Evolutionary conservation across 306 rosid genomes (phyloP).

Genomic region (Cucurbita maxima): DNA sequence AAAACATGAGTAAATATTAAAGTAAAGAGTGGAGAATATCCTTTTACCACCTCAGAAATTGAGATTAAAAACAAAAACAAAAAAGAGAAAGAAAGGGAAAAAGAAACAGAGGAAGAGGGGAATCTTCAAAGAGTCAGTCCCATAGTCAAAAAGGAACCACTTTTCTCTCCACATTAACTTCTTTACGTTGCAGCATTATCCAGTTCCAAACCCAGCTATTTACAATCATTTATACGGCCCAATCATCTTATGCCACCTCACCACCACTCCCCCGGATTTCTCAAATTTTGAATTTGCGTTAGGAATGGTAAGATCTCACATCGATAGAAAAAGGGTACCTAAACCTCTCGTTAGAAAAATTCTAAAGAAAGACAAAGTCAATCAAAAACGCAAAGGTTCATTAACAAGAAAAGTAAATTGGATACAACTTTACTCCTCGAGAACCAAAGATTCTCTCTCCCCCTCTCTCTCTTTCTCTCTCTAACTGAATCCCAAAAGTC

Average conservation of each 20-base stretch:
- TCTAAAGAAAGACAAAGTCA: too few species aligned
- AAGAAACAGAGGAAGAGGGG: not conserved
- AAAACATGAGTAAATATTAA: not conserved
- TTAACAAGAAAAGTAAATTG: slow-evolving; percentile 14
- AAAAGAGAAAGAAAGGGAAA: not conserved
- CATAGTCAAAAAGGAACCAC: slow-evolving; percentile 1
- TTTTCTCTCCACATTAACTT: not conserved
- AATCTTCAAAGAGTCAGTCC: not conserved
- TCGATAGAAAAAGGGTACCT: too few species aligned
- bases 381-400: too few species aligned
- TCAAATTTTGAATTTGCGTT: too few species aligned
- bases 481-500: slow-evolving; percentile 7
- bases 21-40: not conserved
- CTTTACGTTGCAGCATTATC: slow-evolving; percentile 1
- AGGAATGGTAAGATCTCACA: too few species aligned
- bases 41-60: not conserved
- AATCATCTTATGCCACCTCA: slow-evolving; percentile 14
- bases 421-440: slow-evolving; percentile 43
- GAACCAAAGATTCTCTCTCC: slow-evolving; percentile 34
- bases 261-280: not conserved
- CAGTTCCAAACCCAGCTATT: not conserved
- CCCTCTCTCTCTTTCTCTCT: slow-evolving; percentile 1
- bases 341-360: too few species aligned
- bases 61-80: not conserved
- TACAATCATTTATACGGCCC: not conserved